Evolutionary conservation across 306 rosid genomes (phyloP), one percentile per base, ranked within the genome.

Genomic region (Fagus sylvatica): DNA sequence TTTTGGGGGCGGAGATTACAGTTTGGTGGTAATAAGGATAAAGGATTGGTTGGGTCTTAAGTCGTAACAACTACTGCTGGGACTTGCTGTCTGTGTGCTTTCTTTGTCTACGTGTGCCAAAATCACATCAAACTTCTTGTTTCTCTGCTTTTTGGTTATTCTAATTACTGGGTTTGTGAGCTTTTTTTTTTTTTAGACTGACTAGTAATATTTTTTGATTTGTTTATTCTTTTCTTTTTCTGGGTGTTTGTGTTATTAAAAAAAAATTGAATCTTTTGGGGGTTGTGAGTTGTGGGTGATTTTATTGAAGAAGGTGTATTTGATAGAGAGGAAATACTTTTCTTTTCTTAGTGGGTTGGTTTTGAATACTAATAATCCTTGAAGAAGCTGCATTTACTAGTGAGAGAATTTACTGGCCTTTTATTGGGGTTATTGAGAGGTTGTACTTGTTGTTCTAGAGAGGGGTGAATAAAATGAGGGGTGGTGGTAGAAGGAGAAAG

Each of bases 401-500:
- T 39, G 67, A 39, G 66, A 13, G 36, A 17, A 39, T 65, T 65
- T 7, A 48, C 28, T 39, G 37, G n/a, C n/a, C n/a, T n/a, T n/a
- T n/a, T n/a, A n/a, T 82, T n/a, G 68, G 67, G 34, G 71, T 51
- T 12, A 1, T 15, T 65, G 72, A 41, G 51, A 68, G 51, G 12
- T 6, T 16, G 71, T 12, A 3, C 6, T 66, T 5, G 8, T 22
- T 46, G 28, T 39, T 66, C 28, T 39, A 17, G 53, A 57, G n/a
- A n/a, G n/a, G 68, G 61, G 57, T 54, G 53, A 13, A 72, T 33
- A 83, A 69, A 67, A 89, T 89, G 95, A 59, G 53, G 82, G 82
- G n/a, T n/a, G 51, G 96, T 49, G 91, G 85, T 22, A 84, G 76
- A 75, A 86, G 71, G 78, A 89, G 69, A 75, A 86, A 81, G 88